Evolutionary conservation across 163 green algal genomes (phyloP), one percentile per base, ranked within the genome.

Genomic region (Chlorella variabilis): DNA sequence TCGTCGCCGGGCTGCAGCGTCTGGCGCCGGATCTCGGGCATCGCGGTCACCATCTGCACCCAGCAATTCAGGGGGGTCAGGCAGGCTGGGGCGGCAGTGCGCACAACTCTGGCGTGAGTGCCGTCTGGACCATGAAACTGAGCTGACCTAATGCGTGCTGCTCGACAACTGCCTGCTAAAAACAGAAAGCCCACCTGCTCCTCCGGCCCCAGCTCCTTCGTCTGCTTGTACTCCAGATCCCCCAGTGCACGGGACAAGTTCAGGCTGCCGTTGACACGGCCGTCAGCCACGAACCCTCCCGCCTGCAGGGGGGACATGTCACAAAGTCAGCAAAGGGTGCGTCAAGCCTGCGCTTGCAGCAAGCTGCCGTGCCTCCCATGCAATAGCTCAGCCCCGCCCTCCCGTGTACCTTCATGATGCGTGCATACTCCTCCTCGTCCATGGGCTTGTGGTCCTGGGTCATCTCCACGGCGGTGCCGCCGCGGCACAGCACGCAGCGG

Each of bases 181-280:
- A n/a, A n/a, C n/a, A n/a, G n/a, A 70, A 29, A 42, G 18, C 48
- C 33, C 49, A 75, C 76, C 83, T 84, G 86, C 77, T 88, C 84
- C n/a, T 76, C 83, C 0, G 86, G 80, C 9, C 61, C 45, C 69
- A 90, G 80, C 34, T 86, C 83, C 42, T 77, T 85, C 21, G 76
- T 86, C 56, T 92, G 84, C 88, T 98, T 97, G 82, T 95, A 96
- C 84, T 95, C 91, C 87, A 97, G 90, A 77, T 98, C 95, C 0
- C 95, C 95, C 61, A 98, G 87, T 0, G 96, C 96, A 0, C 96
- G 85, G 8, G 92, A 97, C 70, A 98, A 89, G 80, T 98, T 98
- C n/a, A 98, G 89, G 75, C 89, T 94, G 54, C 92, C 95, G 51
- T 98, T 98, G 21, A 98, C 93, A 20, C 94, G 84, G 11, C 93